These are phyloP conservation scores for Lantana camara DNA, from an alignment of 257 asterid genomes.

Conservation along the genomic window DNA sequence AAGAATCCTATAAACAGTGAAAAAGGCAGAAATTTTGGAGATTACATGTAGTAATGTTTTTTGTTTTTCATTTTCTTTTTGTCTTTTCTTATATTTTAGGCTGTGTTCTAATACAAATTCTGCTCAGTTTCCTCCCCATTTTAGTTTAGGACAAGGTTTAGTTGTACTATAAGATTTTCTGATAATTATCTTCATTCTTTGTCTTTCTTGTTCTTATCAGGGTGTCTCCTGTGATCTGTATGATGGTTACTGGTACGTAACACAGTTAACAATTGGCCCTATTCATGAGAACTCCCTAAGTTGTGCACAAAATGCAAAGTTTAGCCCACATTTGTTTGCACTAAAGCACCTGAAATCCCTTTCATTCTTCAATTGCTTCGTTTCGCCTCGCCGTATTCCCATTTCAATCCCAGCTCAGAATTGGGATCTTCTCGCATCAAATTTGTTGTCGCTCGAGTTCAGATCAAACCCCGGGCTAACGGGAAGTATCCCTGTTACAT, in stretches of 20 bases:
- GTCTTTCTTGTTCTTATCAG: conserved; percentile 32
- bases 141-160: too few relatives aligned
- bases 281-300: conserved; percentile 62
- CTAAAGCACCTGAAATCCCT: conserved; percentile 58
- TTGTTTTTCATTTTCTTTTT: not conserved
- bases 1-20: not conserved
- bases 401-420: conserved; percentile 36
- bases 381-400: conserved; percentile 19
- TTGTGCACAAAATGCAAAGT: conserved; percentile 46
- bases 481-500: conserved; percentile 43
- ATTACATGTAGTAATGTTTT: too few relatives aligned
- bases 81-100: not conserved
- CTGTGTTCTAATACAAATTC: too few relatives aligned
- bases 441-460: conserved; percentile 52
- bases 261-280: conserved; percentile 58
- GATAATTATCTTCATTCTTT: not conserved
- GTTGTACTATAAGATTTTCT: not conserved
- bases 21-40: not conserved
- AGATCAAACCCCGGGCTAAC: conserved; percentile 54
- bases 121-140: not conserved
- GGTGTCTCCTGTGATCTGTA: conserved; percentile 66
- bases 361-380: conserved; percentile 56
- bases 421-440: conserved; percentile 48
- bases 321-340: conserved; percentile 41
- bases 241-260: conserved; percentile 65